Percentiles rank a stretch among this genome's conserved stretches.
Evolutionary conservation across 2,329 filamentous ascomycete genomes (phyloP).

Genomic region (Aspergillus sp.): DNA sequence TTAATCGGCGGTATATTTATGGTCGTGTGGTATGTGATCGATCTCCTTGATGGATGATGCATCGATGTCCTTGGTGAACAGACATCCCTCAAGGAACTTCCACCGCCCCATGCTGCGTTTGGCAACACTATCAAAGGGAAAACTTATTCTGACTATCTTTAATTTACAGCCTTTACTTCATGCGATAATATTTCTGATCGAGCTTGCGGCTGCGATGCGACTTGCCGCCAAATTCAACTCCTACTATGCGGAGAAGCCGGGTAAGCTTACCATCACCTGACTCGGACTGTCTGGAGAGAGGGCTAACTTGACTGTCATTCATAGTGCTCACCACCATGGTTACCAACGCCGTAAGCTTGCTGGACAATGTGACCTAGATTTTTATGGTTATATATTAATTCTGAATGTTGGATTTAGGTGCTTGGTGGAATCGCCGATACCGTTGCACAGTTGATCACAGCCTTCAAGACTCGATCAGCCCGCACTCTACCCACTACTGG

Average conservation of each 20-base stretch:
- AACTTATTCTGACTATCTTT: constrained; percentile 2
- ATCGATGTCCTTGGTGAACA: not conserved
- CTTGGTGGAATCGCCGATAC: constrained; percentile 95
- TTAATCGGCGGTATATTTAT: constrained; percentile 45
- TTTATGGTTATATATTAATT: constrained; percentile 7
- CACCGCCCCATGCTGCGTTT: not conserved
- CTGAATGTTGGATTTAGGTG: constrained; percentile 44
- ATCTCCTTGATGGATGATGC: too few species aligned
- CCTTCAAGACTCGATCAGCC: constrained; percentile 60
- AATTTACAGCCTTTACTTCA: constrained; percentile 74
- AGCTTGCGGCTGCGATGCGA: constrained; percentile 80
- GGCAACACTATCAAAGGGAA: not conserved
- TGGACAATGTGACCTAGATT: not conserved
- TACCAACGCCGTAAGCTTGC: constrained; percentile 72
- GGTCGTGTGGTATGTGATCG: constrained; percentile 36
- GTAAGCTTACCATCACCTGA: constrained; percentile 44
- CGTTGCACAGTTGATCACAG: constrained; percentile 86
- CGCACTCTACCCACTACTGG: constrained; percentile 50
- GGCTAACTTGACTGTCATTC: constrained; percentile 13
- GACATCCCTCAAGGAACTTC: too few species aligned
- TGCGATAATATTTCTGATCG: constrained; percentile 75
- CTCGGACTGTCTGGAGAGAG: not conserved
- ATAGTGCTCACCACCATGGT: constrained; percentile 96
- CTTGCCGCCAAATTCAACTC: constrained; percentile 84
- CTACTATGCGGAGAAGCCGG: constrained; percentile 86